These are phyloP conservation scores for Infundibulicybe gibba DNA, from an alignment of 768 basidiomycete species.

Conservation along the genomic window DNA sequence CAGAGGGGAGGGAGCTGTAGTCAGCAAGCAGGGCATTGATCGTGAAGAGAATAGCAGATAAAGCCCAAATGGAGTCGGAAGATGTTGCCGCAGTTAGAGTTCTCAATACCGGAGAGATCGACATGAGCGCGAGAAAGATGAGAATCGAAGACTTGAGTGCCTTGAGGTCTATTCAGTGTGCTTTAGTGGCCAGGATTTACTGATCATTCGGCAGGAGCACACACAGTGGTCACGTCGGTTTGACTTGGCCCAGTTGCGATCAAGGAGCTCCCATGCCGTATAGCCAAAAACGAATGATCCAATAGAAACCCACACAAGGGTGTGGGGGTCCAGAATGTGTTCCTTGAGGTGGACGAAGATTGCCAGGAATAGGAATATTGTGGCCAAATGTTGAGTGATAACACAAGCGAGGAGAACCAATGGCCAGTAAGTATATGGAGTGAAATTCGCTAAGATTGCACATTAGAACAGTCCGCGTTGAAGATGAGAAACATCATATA, in stretches of 20 bases:
- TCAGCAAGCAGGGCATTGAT: conserved; percentile 83
- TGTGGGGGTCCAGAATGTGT: conserved; percentile 60
- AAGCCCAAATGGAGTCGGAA: conserved; percentile 95
- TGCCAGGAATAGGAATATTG: conserved; percentile 77
- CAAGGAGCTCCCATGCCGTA: conserved; percentile 56
- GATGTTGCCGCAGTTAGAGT: conserved; percentile 95
- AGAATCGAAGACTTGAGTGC: conserved; percentile 78
- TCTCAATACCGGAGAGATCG: conserved; percentile 85
- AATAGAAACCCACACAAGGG: conserved; percentile 64
- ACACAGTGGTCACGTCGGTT: neutral
- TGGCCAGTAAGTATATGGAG: conserved; percentile 72
- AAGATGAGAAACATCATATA: conserved; percentile 32
- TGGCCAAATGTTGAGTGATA: conserved; percentile 81
- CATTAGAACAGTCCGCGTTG: conserved; percentile 6
- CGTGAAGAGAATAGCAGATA: conserved; percentile 81
- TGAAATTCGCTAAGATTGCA: conserved; percentile 63
- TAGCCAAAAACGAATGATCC: conserved; percentile 59
- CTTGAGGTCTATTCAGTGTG: conserved; percentile 52
- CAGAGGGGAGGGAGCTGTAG: conserved; percentile 53
- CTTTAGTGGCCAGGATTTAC: conserved; percentile 6
- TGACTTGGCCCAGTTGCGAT: conserved; percentile 20
- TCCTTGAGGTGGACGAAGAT: conserved; percentile 74
- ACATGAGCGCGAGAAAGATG: conserved; percentile 85
- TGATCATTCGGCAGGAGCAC: neutral
- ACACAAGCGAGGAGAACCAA: conserved; percentile 68